These are phyloP conservation scores for Xerocomellus intermedius DNA, from an alignment of 768 basidiomycete genomes.

Conservation along the genomic window DNA sequence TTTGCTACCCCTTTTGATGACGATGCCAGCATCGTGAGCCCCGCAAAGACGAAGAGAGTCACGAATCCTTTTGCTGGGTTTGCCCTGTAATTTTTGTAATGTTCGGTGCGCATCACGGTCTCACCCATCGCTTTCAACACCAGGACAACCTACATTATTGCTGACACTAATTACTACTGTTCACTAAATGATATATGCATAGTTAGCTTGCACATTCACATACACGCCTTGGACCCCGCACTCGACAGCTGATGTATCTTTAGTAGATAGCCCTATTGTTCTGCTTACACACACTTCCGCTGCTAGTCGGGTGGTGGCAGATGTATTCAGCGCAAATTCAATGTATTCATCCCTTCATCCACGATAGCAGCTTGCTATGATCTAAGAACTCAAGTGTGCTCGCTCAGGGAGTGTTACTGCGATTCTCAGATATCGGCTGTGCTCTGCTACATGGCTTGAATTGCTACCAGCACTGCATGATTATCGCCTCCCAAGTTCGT, in stretches of 20 bases:
- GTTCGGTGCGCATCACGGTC: not conserved
- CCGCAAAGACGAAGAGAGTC: constrained; percentile 41
- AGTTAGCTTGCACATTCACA: constrained; percentile 10
- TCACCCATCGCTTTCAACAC: not conserved
- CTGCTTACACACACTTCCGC: not conserved
- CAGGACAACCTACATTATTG: constrained; percentile 8
- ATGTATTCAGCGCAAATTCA: constrained; percentile 3
- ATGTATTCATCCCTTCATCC: not conserved
- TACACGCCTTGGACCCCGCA: not conserved
- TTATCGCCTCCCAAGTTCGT: not conserved
- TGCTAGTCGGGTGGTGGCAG: constrained; percentile 3
- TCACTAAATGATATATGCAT: constrained; percentile 11
- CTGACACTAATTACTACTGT: constrained; percentile 11
- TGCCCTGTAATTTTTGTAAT: constrained; percentile 28
- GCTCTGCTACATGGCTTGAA: no score
- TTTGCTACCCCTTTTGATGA: constrained; percentile 83
- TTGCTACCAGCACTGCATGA: not conserved
- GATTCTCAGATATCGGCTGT: no score
- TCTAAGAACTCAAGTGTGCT: not conserved
- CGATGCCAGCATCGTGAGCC: constrained; percentile 43
- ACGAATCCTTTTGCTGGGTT: constrained; percentile 51
- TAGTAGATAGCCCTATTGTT: constrained; percentile 17
- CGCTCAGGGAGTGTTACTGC: no score
- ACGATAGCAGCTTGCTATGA: not conserved
- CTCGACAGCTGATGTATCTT: constrained; percentile 23